Evolutionary conservation across 495 filamentous ascomycete species (phyloP).

Genomic region (Penicillium roqueforti): DNA sequence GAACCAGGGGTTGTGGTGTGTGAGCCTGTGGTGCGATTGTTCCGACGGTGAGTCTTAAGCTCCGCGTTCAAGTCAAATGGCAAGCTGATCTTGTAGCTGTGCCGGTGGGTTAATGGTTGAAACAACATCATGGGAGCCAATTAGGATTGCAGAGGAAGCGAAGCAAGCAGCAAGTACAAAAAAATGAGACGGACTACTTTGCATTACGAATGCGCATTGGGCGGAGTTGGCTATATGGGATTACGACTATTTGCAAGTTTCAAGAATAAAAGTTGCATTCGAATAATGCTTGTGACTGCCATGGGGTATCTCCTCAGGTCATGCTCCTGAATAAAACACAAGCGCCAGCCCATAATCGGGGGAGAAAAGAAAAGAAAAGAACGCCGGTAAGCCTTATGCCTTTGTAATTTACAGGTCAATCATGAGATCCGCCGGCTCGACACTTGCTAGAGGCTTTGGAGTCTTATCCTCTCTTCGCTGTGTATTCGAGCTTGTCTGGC

Average conservation of each 20-base stretch:
- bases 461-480: slow-evolving; percentile 32
- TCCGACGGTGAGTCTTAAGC: slow-evolving; percentile 61
- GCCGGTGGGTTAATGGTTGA: slow-evolving; percentile 72
- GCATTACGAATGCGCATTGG: slow-evolving; percentile 20
- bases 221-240: slow-evolving; percentile 24
- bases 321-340: slow-evolving; percentile 21
- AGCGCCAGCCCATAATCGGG: slow-evolving; percentile 19
- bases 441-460: slow-evolving; percentile 19
- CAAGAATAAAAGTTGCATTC: slow-evolving; percentile 12
- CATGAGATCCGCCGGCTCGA: slow-evolving; percentile 30
- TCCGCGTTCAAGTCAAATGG: neutral
- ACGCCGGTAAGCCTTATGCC: slow-evolving; percentile 19
- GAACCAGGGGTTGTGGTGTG: slow-evolving; percentile 60
- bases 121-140: slow-evolving; percentile 72
- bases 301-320: slow-evolving; percentile 41
- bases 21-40: slow-evolving; percentile 69
- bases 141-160: slow-evolving; percentile 30
- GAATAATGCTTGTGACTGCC: slow-evolving; percentile 19
- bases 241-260: slow-evolving; percentile 6
- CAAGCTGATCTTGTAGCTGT: slow-evolving; percentile 54
- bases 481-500: slow-evolving; percentile 27
- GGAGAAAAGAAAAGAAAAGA: slow-evolving; percentile 20
- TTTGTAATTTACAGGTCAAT: slow-evolving; percentile 26
- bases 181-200: neutral
- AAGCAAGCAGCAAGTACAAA: slow-evolving; percentile 11